A percentile compares a stretch with the other conserved stretches of the same genome.
Evolutionary conservation across 1,139 yeast species (phyloP).

Genomic region (Geotrichum bryndzae): DNA sequence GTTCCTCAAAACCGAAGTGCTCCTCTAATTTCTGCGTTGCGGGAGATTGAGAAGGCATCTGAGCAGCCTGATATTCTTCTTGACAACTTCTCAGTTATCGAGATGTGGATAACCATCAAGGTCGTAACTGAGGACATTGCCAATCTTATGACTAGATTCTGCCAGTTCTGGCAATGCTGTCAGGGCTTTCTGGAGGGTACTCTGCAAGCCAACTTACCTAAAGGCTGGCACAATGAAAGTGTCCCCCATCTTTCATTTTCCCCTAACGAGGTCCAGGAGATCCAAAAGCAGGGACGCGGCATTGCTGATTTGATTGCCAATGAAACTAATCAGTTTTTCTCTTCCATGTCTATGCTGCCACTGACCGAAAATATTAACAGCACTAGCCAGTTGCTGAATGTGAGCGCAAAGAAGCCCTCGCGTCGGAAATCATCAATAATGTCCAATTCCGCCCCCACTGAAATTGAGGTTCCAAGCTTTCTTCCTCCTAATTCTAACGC

Average conservation of each 20-base stretch:
- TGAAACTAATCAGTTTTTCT: slow-evolving; percentile 31
- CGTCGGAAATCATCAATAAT: slow-evolving; percentile 17
- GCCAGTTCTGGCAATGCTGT: slow-evolving; percentile 45
- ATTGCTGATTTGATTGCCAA: slow-evolving; percentile 26
- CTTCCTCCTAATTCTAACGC: slow-evolving; percentile 59
- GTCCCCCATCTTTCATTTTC: slow-evolving; percentile 32
- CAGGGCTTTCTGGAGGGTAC: slow-evolving; percentile 43
- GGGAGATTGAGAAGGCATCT: slow-evolving; percentile 9
- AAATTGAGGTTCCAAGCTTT: slow-evolving; percentile 42
- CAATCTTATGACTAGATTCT: slow-evolving; percentile 33
- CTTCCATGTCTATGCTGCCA: slow-evolving; percentile 11
- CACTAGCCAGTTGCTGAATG: background rate
- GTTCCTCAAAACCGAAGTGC: slow-evolving; percentile 27
- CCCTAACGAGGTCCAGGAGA: slow-evolving; percentile 27
- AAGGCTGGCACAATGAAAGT: slow-evolving; percentile 42
- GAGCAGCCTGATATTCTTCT: slow-evolving; percentile 25
- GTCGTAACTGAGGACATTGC: slow-evolving; percentile 43
- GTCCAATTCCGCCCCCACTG: background rate
- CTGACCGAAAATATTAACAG: background rate
- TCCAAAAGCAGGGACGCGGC: slow-evolving; percentile 26
- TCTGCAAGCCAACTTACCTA: slow-evolving; percentile 40
- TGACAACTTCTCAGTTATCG: slow-evolving; percentile 45
- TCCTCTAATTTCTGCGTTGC: slow-evolving; percentile 23
- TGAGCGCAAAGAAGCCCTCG: slow-evolving; percentile 13
- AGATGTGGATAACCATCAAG: slow-evolving; percentile 49